Conservation (phyloP, 306 rosid species). For the Herpetospermum pedunculosum region DNA sequence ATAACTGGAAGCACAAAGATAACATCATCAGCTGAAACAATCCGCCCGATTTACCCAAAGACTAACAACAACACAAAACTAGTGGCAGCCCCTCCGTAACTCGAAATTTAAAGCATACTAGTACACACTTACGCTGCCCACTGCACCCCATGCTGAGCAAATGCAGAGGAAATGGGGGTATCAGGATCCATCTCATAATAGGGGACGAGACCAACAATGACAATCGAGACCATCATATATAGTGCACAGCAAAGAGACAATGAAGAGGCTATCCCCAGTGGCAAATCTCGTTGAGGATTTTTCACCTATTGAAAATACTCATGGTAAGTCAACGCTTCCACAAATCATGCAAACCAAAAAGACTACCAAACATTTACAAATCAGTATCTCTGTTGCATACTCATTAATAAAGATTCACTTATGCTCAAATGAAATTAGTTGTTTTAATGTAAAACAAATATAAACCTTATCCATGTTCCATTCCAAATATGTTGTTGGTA, state of each 20-base stretch:
- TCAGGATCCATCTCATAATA: constrained; percentile 80
- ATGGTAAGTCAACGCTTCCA: neutral
- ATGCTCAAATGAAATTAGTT: neutral
- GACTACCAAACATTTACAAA: neutral
- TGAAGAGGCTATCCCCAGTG: constrained; percentile 66
- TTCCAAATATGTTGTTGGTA: neutral
- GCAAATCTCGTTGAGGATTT: constrained; percentile 89
- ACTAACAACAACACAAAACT: neutral
- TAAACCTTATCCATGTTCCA: neutral
- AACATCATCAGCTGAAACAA: constrained; percentile 3
- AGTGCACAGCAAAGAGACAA: constrained; percentile 73
- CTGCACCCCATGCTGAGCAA: constrained; percentile 65
- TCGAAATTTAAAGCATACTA: constrained; percentile 9
- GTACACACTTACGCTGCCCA: constrained; percentile 82
- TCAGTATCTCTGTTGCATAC: neutral
- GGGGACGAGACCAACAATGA: constrained; percentile 87
- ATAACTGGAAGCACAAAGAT: constrained; percentile 44
- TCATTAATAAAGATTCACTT: neutral
- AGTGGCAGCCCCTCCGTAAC: neutral
- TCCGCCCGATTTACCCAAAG: neutral
- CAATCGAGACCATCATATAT: constrained; percentile 75
- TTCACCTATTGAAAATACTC: constrained; percentile 47
- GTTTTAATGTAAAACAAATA: neutral
- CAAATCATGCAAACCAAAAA: neutral
- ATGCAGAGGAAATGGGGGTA: constrained; percentile 86